These are phyloP conservation scores for Naganishia friedmannii DNA, from an alignment of 768 basidiomycete genomes.

Conservation along the genomic window DNA sequence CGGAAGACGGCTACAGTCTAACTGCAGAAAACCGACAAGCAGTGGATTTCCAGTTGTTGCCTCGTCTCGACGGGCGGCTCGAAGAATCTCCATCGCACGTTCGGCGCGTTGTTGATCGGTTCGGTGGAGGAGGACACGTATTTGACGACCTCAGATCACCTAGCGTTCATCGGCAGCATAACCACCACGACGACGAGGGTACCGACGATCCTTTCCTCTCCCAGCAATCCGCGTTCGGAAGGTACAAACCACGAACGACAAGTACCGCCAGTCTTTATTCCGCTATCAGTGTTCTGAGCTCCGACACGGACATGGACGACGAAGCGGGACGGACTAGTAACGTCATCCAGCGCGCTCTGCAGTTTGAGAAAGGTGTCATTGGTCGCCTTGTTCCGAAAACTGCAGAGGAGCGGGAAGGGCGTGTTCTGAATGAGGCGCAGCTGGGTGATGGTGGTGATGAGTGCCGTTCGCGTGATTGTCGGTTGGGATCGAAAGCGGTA, in stretches of 20 bases:
- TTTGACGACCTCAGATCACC: neutral
- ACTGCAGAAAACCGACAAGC: neutral
- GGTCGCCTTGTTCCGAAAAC: neutral
- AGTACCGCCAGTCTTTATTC: constrained; percentile 3
- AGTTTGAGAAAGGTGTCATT: neutral
- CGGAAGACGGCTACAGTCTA: no score
- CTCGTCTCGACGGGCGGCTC: neutral
- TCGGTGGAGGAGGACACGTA: neutral
- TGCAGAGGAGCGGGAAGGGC: constrained; percentile 3
- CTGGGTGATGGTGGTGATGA: no score
- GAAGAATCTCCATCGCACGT: constrained; percentile 5
- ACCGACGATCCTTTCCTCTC: neutral
- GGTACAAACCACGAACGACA: neutral
- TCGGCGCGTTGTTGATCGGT: neutral
- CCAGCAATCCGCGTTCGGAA: neutral
- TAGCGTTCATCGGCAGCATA: neutral
- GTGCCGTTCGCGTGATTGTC: neutral
- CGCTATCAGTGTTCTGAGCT: neutral
- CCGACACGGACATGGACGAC: neutral
- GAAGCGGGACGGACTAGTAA: no score
- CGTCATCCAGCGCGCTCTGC: neutral
- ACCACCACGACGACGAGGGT: neutral
- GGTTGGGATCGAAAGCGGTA: neutral
- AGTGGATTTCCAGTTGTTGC: no score
- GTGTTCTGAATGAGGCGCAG: neutral